phyloP scores from a whole-genome alignment of 768 basidiomycete species.

The Kwoniella newhampshirensis region DNA sequence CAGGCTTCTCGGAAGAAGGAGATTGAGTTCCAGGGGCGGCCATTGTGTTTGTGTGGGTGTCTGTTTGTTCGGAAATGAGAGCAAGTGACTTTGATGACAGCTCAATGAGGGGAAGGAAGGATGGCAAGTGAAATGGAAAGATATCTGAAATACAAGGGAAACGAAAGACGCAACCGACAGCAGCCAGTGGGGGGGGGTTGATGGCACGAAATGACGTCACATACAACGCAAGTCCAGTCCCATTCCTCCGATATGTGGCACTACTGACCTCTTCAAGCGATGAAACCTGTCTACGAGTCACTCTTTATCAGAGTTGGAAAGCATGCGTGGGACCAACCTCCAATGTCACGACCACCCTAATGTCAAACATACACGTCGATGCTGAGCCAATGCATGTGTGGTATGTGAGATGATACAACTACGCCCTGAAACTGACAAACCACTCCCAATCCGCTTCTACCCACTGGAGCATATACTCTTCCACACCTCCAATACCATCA shows the following conservation, averaged over 20 bases:
- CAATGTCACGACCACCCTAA: too few relatives aligned
- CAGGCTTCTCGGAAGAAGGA: constrained; percentile 21
- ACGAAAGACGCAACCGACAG: background rate
- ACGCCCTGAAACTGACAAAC: constrained; percentile 27
- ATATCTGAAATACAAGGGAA: background rate
- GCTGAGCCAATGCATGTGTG: constrained; percentile 1
- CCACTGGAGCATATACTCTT: constrained; percentile 75
- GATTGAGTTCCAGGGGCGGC: constrained; percentile 19
- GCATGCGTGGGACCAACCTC: too few relatives aligned
- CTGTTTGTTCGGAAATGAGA: background rate
- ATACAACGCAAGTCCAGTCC: background rate
- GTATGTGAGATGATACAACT: background rate
- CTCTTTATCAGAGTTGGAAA: too few relatives aligned
- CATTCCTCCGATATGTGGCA: background rate
- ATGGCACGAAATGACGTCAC: constrained; percentile 7
- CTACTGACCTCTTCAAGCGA: background rate
- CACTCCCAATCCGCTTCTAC: constrained; percentile 54
- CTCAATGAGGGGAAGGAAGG: too few relatives aligned
- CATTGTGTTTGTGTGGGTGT: constrained; percentile 17
- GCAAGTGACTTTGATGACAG: background rate
- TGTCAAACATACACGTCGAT: too few relatives aligned
- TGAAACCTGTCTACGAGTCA: too few relatives aligned
- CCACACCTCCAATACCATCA: constrained; percentile 68
- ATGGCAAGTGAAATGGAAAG: background rate
- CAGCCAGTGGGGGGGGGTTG: background rate